phyloP scores from a whole-genome alignment of 257 asterid species.

The Osmanthus fragrans region DNA sequence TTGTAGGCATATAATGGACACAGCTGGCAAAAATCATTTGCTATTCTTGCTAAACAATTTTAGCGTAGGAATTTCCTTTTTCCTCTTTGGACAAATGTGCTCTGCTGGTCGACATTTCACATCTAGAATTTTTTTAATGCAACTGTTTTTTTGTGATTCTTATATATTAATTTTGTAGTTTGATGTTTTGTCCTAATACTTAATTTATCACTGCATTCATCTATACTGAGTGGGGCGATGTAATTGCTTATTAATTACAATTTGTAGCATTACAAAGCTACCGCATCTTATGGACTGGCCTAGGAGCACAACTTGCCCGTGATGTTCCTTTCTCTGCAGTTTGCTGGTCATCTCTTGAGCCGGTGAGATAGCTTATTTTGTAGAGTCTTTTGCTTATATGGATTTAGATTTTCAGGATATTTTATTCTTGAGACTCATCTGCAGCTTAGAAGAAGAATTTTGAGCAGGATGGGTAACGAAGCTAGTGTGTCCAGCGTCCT shows the following conservation, averaged over 20 bases:
- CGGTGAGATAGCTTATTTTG: constrained; percentile 46
- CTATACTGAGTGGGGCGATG: neutral
- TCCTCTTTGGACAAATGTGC: neutral
- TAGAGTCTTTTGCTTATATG: neutral
- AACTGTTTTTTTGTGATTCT: neutral
- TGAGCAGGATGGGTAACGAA: constrained; percentile 53
- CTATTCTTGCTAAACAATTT: neutral
- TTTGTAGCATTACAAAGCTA: constrained; percentile 52
- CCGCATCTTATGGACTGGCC: constrained; percentile 82
- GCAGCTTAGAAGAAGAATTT: constrained; percentile 67
- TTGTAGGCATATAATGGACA: neutral
- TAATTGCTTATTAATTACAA: neutral
- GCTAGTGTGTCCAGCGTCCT: constrained; percentile 45
- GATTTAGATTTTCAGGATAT: neutral
- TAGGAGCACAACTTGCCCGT: constrained; percentile 88
- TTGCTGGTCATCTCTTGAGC: constrained; percentile 90
- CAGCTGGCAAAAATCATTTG: neutral
- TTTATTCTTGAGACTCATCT: constrained; percentile 11
- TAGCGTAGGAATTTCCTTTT: neutral
- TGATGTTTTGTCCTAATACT: neutral
- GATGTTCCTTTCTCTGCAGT: constrained; percentile 95
- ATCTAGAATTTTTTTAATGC: neutral
- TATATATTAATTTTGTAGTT: neutral
- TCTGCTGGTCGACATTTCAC: neutral
- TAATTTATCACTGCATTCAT: neutral